phyloP scores from a whole-genome alignment of 1,139 yeast species.

The Pichia sp. region DNA sequence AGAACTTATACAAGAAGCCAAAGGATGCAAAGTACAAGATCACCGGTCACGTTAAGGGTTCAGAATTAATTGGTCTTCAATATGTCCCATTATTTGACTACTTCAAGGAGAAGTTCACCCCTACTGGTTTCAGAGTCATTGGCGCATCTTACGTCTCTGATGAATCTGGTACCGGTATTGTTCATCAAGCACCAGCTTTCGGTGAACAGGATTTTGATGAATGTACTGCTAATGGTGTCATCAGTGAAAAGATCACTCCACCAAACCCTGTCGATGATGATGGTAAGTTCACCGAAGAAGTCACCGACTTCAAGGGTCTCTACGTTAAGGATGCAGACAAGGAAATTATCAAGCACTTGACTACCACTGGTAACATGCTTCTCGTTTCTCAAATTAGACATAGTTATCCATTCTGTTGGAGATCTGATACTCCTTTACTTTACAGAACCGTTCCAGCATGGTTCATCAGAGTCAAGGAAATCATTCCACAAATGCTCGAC shows the following conservation, averaged over 20 bases:
- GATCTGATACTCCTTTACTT: constrained; percentile 96
- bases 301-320: constrained; percentile 67
- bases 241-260: constrained; percentile 59
- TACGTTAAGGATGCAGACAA: constrained; percentile 97
- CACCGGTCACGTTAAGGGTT: constrained; percentile 73
- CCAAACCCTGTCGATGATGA: constrained; percentile 94
- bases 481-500: constrained; percentile 82
- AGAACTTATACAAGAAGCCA: constrained; percentile 88
- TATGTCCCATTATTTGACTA: constrained; percentile 81
- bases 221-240: constrained; percentile 68
- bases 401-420: constrained; percentile 99
- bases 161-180: constrained; percentile 99
- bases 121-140: constrained; percentile 74
- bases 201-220: constrained; percentile 98
- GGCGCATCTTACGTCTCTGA: constrained; percentile 78
- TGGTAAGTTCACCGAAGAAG: constrained; percentile 75
- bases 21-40: constrained; percentile 80
- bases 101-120: constrained; percentile 69
- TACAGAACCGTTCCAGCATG: constrained; percentile 98
- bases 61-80: constrained; percentile 67
- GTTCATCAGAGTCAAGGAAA: constrained; percentile 87
- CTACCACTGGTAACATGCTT: constrained; percentile 69
- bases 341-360: constrained; percentile 74
- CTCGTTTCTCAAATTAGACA: constrained; percentile 81
- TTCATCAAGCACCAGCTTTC: constrained; percentile 96